phyloP scores from a whole-genome alignment of 202 grass and related monocot genomes.

The Carex sylvatica region DNA sequence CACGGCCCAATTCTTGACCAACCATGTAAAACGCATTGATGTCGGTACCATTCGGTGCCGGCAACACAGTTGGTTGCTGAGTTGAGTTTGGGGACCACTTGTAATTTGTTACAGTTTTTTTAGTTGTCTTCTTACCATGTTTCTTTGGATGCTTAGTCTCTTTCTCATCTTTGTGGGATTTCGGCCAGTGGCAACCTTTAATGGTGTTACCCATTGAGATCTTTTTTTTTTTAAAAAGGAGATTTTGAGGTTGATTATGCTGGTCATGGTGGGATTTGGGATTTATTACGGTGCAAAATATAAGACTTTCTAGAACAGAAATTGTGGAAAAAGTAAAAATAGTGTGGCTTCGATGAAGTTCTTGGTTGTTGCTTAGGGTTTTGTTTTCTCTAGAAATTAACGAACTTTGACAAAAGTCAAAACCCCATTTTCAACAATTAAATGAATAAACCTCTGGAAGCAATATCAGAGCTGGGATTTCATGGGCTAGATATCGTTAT shows the following conservation, averaged over 20 bases:
- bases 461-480: background rate
- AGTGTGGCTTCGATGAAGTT: background rate
- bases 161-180: background rate
- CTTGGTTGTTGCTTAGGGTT: background rate
- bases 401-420: slow-evolving; percentile 7
- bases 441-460: slow-evolving; percentile 5
- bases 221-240: background rate
- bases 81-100: background rate
- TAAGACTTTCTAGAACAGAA: background rate
- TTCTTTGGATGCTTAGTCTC: background rate
- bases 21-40: slow-evolving; percentile 39
- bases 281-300: background rate
- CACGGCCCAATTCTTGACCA: slow-evolving; percentile 59
- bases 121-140: background rate
- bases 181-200: background rate
- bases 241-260: background rate
- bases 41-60: slow-evolving; percentile 54
- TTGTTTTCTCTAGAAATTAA: background rate
- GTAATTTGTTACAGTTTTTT: background rate
- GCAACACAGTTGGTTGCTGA: slow-evolving; percentile 32
- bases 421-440: background rate
- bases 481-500: background rate
- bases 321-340: background rate
- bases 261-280: background rate
- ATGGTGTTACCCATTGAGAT: background rate